A percentile compares a stretch with the other conserved stretches of the same genome.
Evolutionary conservation across 75 land plant species (phyloP).

Genomic region (Gnetum montanum): DNA sequence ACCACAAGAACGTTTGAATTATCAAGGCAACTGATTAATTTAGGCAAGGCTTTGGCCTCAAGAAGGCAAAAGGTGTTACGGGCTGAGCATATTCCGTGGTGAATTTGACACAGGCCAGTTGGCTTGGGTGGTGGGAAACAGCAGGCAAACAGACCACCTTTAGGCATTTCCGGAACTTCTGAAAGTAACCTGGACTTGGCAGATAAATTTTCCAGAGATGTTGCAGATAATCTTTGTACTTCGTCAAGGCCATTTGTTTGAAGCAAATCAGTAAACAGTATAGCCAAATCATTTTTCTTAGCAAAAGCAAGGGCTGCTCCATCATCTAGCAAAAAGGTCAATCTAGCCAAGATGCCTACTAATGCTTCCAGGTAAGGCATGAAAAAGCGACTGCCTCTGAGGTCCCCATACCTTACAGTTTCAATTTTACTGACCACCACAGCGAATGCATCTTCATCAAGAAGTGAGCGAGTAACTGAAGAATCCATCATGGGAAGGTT

Average conservation of each 20-base stretch:
- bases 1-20: conserved; percentile 67
- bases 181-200: conserved; percentile 50
- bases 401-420: conserved; percentile 47
- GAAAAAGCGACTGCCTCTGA: conserved; percentile 45
- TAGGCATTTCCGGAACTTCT: conserved; percentile 34
- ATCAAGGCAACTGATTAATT: conserved; percentile 75
- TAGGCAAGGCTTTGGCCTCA: conserved; percentile 65
- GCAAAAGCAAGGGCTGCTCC: conserved; percentile 39
- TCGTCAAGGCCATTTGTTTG: conserved; percentile 70
- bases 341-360: conserved; percentile 63
- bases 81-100: conserved; percentile 69
- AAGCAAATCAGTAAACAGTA: conserved; percentile 56
- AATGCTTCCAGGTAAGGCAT: conserved; percentile 69
- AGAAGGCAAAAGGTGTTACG: conserved; percentile 73
- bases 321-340: conserved; percentile 62
- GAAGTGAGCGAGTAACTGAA: conserved; percentile 59
- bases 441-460: conserved; percentile 63
- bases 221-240: conserved; percentile 67
- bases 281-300: conserved; percentile 51
- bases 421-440: conserved; percentile 32
- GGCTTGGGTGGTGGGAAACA: conserved; percentile 29
- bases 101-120: conserved; percentile 60
- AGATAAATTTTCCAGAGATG: conserved; percentile 80
- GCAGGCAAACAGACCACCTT: conserved; percentile 43
- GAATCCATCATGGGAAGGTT: conserved; percentile 75